Evolutionary conservation across 768 basidiomycete species (phyloP).

Genomic region (Polyporus arcularius): DNA sequence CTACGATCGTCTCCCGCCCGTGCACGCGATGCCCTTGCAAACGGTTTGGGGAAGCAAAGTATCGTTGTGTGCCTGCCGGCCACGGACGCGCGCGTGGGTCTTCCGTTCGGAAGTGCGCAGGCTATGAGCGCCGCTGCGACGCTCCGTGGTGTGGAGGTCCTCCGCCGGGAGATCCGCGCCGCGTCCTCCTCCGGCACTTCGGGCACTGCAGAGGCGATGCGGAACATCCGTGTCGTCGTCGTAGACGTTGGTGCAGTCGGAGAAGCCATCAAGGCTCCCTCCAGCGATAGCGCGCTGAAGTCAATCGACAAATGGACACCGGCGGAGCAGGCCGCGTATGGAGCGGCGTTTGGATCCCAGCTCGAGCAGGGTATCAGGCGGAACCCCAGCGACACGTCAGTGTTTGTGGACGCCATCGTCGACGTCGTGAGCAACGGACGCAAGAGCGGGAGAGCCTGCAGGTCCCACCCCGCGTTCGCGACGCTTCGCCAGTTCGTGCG

Average conservation of each 20-base stretch:
- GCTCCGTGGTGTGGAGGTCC: slow-evolving; percentile 68
- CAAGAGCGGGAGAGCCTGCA: slow-evolving; percentile 33
- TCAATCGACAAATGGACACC: slow-evolving; percentile 72
- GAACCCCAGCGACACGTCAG: slow-evolving; percentile 54
- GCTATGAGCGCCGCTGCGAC: slow-evolving; percentile 80
- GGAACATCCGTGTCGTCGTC: slow-evolving; percentile 67
- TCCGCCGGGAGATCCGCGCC: slow-evolving; percentile 69
- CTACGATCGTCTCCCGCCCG: slow-evolving; percentile 67
- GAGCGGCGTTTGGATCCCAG: slow-evolving; percentile 60
- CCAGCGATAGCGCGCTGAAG: slow-evolving; percentile 37
- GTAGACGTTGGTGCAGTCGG: slow-evolving; percentile 71
- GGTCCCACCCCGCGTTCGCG: slow-evolving; percentile 44
- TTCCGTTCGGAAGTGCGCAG: slow-evolving; percentile 64
- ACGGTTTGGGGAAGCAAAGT: slow-evolving; percentile 39
- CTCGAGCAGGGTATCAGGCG: slow-evolving; percentile 47
- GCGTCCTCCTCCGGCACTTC: slow-evolving; percentile 57
- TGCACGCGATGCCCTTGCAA: slow-evolving; percentile 51
- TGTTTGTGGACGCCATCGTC: slow-evolving; percentile 61
- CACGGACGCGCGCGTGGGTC: slow-evolving; percentile 68
- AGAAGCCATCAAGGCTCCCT: slow-evolving; percentile 17
- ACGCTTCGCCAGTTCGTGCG: slow-evolving; percentile 56
- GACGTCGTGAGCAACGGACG: slow-evolving; percentile 60
- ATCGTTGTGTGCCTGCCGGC: slow-evolving; percentile 79
- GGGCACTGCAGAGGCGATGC: slow-evolving; percentile 58
- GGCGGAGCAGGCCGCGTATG: slow-evolving; percentile 73